Conservation (phyloP, 805 yeast species). For the Cyberlindnera euphorbiae region DNA sequence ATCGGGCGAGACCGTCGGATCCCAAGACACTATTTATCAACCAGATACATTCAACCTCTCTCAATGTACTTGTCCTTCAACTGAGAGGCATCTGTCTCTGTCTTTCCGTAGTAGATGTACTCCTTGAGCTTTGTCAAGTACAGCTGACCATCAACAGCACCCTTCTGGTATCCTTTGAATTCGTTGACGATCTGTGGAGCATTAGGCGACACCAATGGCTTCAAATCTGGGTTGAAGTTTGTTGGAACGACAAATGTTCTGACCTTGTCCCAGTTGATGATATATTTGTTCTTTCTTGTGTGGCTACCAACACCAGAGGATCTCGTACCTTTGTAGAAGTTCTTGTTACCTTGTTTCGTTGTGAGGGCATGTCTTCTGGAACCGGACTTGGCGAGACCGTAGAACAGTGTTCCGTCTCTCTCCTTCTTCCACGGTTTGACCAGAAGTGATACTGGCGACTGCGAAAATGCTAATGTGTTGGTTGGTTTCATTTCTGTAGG, state of each 20-base stretch:
- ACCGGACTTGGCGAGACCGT: constrained; percentile 74
- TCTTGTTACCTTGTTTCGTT: constrained; percentile 91
- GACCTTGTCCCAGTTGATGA: constrained; percentile 78
- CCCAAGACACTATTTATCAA: too few relatives aligned
- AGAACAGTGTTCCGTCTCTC: constrained; percentile 78
- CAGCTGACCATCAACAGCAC: constrained; percentile 68
- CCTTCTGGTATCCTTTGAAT: constrained; percentile 64
- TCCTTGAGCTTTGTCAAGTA: constrained; percentile 70
- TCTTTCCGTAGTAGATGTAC: constrained; percentile 68
- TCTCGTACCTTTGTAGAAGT: constrained; percentile 93
- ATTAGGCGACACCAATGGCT: constrained; percentile 74
- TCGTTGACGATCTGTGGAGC: constrained; percentile 66
- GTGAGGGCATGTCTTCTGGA: constrained; percentile 80
- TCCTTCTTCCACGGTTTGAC: constrained; percentile 88
- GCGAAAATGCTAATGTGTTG: constrained; percentile 40
- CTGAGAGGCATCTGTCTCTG: constrained; percentile 33
- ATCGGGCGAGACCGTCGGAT: too few relatives aligned
- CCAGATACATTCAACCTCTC: constrained; percentile 32
- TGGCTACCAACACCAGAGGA: constrained; percentile 88
- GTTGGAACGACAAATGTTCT: constrained; percentile 85
- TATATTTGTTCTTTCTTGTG: constrained; percentile 69
- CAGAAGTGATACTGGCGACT: constrained; percentile 42
- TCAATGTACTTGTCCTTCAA: constrained; percentile 24
- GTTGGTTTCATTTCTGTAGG: constrained; percentile 53
- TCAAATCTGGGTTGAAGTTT: constrained; percentile 41